phyloP scores from a whole-genome alignment of 1,284 basidiomycete species.

The Ustilago nuda region DNA sequence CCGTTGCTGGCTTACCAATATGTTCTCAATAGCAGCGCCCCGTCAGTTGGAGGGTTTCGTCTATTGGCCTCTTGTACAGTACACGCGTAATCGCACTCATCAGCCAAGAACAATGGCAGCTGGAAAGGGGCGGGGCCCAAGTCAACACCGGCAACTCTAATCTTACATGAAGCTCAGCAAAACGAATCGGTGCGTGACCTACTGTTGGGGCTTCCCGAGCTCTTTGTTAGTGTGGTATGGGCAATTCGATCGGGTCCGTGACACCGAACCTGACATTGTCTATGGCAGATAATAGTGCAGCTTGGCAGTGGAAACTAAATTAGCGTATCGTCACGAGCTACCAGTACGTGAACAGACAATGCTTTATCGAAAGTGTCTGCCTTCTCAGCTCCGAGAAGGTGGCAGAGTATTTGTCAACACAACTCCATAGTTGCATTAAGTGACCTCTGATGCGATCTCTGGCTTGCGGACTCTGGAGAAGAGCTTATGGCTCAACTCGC shows the following conservation, averaged over 20 bases:
- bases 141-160: background rate
- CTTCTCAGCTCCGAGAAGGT: too few species aligned
- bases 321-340: background rate
- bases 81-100: background rate
- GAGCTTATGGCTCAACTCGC: slow-evolving; percentile 12
- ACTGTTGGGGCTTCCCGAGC: background rate
- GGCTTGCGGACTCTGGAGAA: background rate
- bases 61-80: background rate
- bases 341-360: background rate
- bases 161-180: background rate
- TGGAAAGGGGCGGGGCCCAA: background rate
- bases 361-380: background rate
- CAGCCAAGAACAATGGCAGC: background rate
- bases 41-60: background rate
- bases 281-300: background rate
- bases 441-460: background rate
- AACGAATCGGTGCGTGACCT: background rate
- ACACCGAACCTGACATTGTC: slow-evolving; percentile 6
- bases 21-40: background rate
- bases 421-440: too few species aligned
- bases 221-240: background rate
- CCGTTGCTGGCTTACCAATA: background rate
- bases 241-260: background rate
- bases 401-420: background rate
- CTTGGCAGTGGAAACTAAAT: background rate